phyloP scores from a whole-genome alignment of 164 flowering plant species.

The Magnolia sinica region DNA sequence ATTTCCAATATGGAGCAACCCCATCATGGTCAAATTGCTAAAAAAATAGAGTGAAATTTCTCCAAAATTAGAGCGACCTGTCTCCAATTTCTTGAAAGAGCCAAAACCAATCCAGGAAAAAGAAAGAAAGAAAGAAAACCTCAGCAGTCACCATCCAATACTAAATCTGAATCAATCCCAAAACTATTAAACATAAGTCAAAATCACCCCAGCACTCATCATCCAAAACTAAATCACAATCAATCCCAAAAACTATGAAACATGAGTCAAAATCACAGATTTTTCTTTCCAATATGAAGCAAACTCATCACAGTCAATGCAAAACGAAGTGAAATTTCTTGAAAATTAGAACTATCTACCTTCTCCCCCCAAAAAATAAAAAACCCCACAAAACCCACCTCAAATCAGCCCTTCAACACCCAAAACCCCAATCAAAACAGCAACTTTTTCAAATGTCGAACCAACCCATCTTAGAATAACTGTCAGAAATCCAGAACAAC shows the following conservation, averaged over 20 bases:
- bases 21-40: background rate
- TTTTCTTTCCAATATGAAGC: background rate
- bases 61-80: background rate
- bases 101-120: background rate
- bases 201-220: background rate
- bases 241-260: background rate
- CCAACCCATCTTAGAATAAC: constrained; percentile 4
- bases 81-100: background rate
- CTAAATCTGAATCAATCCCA: background rate
- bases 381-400: background rate
- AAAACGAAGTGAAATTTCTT: background rate
- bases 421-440: background rate
- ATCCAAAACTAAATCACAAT: background rate
- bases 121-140: background rate
- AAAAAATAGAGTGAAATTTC: background rate
- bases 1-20: background rate
- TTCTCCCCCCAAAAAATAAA: background rate
- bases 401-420: background rate
- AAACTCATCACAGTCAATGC: background rate
- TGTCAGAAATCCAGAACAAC: background rate
- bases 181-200: background rate
- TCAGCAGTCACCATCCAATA: too few relatives aligned
- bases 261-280: background rate
- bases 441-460: background rate
- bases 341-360: background rate